Evolutionary conservation across 2,329 filamentous ascomycete species (phyloP), one percentile per base, ranked within the genome.

Genomic region (Cladobotryum mycophilum): DNA sequence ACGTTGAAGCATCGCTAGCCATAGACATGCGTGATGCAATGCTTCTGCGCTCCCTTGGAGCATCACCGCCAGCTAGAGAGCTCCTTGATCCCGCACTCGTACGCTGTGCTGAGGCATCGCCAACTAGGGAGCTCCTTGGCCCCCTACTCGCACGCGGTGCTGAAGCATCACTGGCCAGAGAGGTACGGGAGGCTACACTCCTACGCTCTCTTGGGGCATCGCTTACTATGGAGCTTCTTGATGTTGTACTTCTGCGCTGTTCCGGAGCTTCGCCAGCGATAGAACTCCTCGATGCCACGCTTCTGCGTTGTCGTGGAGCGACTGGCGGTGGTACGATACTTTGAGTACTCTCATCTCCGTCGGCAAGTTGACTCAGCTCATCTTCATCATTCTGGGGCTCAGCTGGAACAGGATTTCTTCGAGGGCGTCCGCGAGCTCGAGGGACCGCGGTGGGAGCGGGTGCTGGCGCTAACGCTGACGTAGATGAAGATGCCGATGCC

Each of bases 1-100:
- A 30, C 12, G 7, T 37, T n/a, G 52, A 45, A 40, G 35, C 25
- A 8, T 45, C 37, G 34, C 52, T 53, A 9, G 69, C 66, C 51
- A 72, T 70, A 20, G 64, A 68, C 15, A 65, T 66, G 45, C 70
- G 65, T 4, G 75, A 68, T 14, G 72, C 71, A 33, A 67, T 68
- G 47, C 81, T 87, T 70, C 84, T 86, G 61, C 86, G 80, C 74
- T 88, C 91, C 54, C 81, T 76, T 18, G 85, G 77, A 15, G 80
- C 17, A 20, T 17, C 38, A 41, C 20, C 38, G 20, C 20, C 38
- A 13, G 38, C 17, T 17, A 20, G 8, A 20, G 38, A 41, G 7
- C 15, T 14, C 17, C 20, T 20, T 3, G 15, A 9, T 13, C 15
- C 38, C 17, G 8, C 4, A 46, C 81, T 87, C 69, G 84, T 86